Percentiles rank a stretch among this genome's conserved stretches.
These are phyloP conservation scores for Fraxinus americana DNA, from an alignment of 257 asterid species.

Conservation along the genomic window DNA sequence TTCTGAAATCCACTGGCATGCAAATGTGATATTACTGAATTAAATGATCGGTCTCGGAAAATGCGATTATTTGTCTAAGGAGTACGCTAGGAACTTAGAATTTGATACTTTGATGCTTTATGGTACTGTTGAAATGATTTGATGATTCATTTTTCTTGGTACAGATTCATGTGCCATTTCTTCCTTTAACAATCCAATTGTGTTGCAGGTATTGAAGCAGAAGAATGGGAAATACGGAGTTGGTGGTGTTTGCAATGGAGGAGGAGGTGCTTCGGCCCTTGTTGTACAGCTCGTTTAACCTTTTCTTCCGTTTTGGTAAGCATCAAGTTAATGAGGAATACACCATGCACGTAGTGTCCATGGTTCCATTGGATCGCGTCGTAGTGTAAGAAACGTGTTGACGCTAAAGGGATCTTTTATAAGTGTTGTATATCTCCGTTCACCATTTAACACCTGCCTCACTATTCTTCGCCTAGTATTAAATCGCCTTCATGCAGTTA, in stretches of 20 bases:
- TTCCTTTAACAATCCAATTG: slow-evolving; percentile 4
- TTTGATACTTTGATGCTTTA: not conserved
- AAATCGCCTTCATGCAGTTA: too few species aligned
- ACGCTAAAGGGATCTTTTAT: not conserved
- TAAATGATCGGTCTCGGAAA: not conserved
- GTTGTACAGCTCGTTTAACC: slow-evolving; percentile 73
- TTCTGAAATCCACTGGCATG: not conserved
- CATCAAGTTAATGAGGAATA: not conserved
- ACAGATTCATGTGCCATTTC: not conserved
- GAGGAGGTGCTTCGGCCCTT: slow-evolving; percentile 98
- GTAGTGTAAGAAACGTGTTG: not conserved
- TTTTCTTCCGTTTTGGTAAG: slow-evolving; percentile 29
- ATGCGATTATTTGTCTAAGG: not conserved
- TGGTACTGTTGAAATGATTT: not conserved
- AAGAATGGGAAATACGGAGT: slow-evolving; percentile 84
- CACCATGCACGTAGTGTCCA: not conserved
- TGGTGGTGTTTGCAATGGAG: slow-evolving; percentile 94
- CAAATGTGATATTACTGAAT: not conserved
- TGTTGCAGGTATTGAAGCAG: slow-evolving; percentile 72
- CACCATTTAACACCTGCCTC: too few species aligned
- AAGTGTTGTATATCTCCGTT: too few species aligned
- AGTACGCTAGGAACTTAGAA: not conserved
- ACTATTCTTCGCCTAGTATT: too few species aligned
- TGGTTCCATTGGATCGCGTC: not conserved
- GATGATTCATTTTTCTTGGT: not conserved